These are phyloP conservation scores for Lachancea mirantina DNA, from an alignment of 805 yeast species.

Conservation along the genomic window DNA sequence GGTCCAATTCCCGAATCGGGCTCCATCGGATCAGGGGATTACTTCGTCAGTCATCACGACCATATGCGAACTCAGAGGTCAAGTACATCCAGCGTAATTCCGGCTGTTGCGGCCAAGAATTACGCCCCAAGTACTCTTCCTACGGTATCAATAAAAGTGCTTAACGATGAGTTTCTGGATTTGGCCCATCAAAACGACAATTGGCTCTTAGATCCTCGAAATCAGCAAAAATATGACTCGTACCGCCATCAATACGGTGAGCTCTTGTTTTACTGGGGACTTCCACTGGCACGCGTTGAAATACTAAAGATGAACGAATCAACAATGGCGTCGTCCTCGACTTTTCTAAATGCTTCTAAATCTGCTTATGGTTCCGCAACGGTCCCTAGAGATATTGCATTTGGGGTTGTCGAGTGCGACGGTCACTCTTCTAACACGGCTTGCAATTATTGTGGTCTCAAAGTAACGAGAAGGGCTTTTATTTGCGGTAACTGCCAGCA, in stretches of 20 bases:
- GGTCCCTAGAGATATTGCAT: constrained; percentile 1
- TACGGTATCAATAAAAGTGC: constrained; percentile 20
- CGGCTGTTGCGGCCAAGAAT: background rate
- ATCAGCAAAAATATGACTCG: constrained; percentile 22
- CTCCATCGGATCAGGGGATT: constrained; percentile 25
- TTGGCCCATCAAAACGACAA: constrained; percentile 13
- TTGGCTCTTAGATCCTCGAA: constrained; percentile 21
- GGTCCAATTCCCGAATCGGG: constrained; percentile 1
- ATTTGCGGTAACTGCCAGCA: constrained; percentile 74
- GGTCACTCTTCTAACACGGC: constrained; percentile 26
- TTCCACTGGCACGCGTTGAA: constrained; percentile 72
- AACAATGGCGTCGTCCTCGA: constrained; percentile 3
- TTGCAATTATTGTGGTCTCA: constrained; percentile 64
- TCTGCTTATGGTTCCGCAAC: constrained; percentile 3
- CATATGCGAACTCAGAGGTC: background rate
- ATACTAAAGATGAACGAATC: constrained; percentile 43
- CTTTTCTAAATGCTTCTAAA: constrained; percentile 28
- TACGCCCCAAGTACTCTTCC: constrained; percentile 13
- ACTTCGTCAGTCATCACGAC: constrained; percentile 13
- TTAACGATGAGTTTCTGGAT: constrained; percentile 25
- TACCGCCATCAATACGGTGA: constrained; percentile 71
- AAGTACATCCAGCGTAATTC: constrained; percentile 1
- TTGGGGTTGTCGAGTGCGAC: background rate
- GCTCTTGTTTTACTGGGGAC: constrained; percentile 73
- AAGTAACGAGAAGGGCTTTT: constrained; percentile 52